These are phyloP conservation scores for Trichoderma asperellum DNA, from an alignment of 2,329 filamentous ascomycete species.

Conservation along the genomic window DNA sequence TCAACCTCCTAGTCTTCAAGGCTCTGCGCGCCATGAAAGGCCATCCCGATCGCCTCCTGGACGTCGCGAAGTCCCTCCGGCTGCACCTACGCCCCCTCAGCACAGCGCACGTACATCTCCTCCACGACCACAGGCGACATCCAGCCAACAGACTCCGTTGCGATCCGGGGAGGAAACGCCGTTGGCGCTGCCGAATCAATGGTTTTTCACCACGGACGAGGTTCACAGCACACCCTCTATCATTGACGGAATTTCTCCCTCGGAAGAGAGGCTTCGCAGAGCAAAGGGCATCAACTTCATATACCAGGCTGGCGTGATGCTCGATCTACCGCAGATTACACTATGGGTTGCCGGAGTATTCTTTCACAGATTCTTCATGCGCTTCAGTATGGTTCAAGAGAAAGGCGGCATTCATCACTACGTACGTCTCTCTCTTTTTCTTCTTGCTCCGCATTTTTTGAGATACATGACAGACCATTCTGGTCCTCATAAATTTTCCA, in stretches of 20 bases:
- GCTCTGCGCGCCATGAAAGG: conserved; percentile 47
- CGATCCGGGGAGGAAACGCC: conserved; percentile 46
- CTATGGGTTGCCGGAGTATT: conserved; percentile 91
- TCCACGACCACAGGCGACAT: conserved; percentile 52
- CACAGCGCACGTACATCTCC: conserved; percentile 60
- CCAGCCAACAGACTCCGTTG: conserved; percentile 50
- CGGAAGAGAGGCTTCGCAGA: conserved; percentile 78
- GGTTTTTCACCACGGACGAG: conserved; percentile 87
- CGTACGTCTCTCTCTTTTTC: conserved; percentile 48
- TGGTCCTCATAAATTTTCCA: neutral
- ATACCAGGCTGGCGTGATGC: conserved; percentile 86
- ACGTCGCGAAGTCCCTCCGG: conserved; percentile 61
- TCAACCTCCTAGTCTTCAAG: conserved; percentile 55
- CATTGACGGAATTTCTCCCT: conserved; percentile 74
- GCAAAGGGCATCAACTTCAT: conserved; percentile 97
- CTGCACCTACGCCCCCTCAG: conserved; percentile 64
- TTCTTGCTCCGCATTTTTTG: neutral
- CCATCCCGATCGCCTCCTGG: conserved; percentile 56
- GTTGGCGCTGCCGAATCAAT: conserved; percentile 63
- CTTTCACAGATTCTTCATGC: conserved; percentile 96
- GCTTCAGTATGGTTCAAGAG: conserved; percentile 76
- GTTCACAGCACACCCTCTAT: conserved; percentile 81
- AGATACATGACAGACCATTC: conserved; percentile 27
- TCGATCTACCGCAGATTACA: conserved; percentile 90
- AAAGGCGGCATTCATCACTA: conserved; percentile 87